Evolutionary conservation across 2,329 filamentous ascomycete species (phyloP), one percentile per base, ranked within the genome.

Genomic region (Ascochyta clinopodiicola): DNA sequence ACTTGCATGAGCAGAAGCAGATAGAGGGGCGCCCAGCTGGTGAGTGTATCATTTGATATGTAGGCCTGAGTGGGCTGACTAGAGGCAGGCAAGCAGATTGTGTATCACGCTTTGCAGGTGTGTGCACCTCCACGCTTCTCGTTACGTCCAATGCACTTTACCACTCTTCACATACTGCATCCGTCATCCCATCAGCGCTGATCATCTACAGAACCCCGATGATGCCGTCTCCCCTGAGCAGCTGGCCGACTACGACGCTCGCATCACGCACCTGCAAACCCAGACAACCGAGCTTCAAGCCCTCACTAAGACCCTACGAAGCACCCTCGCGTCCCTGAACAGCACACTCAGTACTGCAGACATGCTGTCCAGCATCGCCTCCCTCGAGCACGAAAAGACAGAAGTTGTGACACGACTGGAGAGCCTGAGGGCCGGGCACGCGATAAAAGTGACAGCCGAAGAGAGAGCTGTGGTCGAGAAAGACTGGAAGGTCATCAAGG

Each of bases 1-100:
- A 88, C 56, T 76, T 89, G 69, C 82, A 86, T 56, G 84, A 88
- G 61, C 80, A 79, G 37, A 82, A 82, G 10, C 74, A 84, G 61
- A 84, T 89, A 37, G 84, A 84, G 64, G 84, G 82, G 44, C 82
- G 82, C 44, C 74, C 78, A 35, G 79, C 84, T 35, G 83, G 82
- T 83, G 64, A 59, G 71, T 50, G 19, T 5, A 4, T 2, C 2
- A 2, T 1, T 12, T 17, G 10, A 4, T 6, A 19, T 37, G 42
- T 25, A 40, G 2, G 6, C 7, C 1, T 6, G 19, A 24, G 17
- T 25, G 25, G 38, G 4, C 5, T 46, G n/a, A 56, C 13, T n/a
- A 5, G 3, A 4, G 1, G 0, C 57, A 84, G 85, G 85, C 19
- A 88, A 87, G 72, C 85, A 87, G 64, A 77, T 80, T 35, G 84